Evolutionary conservation across 169 alveolate species (phyloP).

Genomic region (Cryptosporidium ryanae): DNA sequence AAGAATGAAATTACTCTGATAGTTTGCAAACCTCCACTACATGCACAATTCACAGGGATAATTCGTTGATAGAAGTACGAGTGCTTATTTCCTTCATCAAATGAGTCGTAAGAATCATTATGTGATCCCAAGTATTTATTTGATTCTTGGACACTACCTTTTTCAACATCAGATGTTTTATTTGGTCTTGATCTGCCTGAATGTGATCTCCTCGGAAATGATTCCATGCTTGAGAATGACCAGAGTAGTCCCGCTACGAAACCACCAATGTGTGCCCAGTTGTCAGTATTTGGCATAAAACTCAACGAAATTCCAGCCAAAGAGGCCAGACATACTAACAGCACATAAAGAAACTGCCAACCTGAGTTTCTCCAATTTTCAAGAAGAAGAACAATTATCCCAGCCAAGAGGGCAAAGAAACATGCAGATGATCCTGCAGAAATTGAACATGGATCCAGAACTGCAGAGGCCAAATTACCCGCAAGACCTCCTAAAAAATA

Average conservation of each 20-base stretch:
- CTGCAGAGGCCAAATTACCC: conserved; percentile 74
- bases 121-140: background rate
- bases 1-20: conserved; percentile 41
- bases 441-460: conserved; percentile 63
- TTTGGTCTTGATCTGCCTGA: background rate
- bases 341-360: conserved; percentile 59
- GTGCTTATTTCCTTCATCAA: background rate
- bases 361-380: conserved; percentile 69
- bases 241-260: conserved; percentile 62
- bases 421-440: conserved; percentile 75
- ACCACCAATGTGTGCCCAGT: conserved; percentile 76
- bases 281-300: conserved; percentile 72
- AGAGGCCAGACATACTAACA: conserved; percentile 49
- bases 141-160: background rate
- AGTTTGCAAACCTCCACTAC: conserved; percentile 68
- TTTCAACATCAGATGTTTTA: conserved; percentile 33
- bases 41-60: conserved; percentile 35
- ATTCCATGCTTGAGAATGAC: conserved; percentile 66
- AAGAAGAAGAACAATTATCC: conserved; percentile 52
- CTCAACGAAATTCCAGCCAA: conserved; percentile 61
- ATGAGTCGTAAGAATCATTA: background rate
- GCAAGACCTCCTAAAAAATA: conserved; percentile 52
- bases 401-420: conserved; percentile 66
- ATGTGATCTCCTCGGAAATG: conserved; percentile 25
- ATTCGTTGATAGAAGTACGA: conserved; percentile 17